Evolutionary conservation across 345 rosid genomes (phyloP).

Genomic region (Pseudoturritis turrita): DNA sequence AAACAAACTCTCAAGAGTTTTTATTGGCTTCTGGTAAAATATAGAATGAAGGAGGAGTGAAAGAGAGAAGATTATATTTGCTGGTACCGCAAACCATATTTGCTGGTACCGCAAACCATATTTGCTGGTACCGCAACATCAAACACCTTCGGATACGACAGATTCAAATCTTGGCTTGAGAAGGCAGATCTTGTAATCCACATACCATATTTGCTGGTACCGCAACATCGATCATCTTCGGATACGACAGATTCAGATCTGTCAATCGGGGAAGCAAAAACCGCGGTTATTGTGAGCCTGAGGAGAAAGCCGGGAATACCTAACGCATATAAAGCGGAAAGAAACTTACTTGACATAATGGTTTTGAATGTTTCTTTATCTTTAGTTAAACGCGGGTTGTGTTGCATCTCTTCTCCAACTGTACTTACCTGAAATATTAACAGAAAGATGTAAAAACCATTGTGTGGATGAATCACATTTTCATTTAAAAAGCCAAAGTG

Average conservation of each 20-base stretch:
- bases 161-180: slow-evolving; percentile 57
- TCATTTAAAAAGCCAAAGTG: neutral
- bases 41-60: neutral
- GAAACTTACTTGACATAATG: slow-evolving; percentile 80
- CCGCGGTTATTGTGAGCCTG: neutral
- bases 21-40: neutral
- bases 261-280: slow-evolving; percentile 1
- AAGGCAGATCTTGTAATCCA: slow-evolving; percentile 66
- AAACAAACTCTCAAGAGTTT: neutral
- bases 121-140: slow-evolving; percentile 85
- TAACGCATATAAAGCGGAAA: neutral
- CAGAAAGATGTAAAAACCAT: neutral
- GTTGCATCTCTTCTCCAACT: slow-evolving; percentile 80
- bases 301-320: neutral
- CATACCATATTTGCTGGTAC: slow-evolving; percentile 86
- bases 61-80: neutral
- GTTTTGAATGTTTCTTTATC: slow-evolving; percentile 76
- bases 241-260: slow-evolving; percentile 83
- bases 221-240: slow-evolving; percentile 85
- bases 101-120: slow-evolving; percentile 87
- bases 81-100: too few relatives aligned
- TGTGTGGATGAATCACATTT: neutral
- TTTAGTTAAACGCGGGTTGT: slow-evolving; percentile 77
- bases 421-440: slow-evolving; percentile 68
- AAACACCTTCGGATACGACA: slow-evolving; percentile 87